Conservation (phyloP, 768 basidiomycete genomes). For the Daedaleopsis sinensis region DNA sequence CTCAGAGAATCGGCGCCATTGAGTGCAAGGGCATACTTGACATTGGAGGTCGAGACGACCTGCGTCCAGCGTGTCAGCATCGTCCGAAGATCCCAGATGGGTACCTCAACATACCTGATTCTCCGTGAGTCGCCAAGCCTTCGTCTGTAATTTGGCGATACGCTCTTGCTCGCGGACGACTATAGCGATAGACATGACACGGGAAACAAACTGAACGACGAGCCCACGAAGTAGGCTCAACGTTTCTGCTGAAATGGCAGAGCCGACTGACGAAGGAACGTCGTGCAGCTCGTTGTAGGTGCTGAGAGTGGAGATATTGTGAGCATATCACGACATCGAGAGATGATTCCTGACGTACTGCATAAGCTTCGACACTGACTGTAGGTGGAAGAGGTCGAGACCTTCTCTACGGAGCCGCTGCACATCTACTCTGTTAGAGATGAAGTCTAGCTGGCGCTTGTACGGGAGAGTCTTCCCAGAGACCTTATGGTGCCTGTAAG, state of each 20-base stretch:
- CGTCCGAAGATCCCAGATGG: constrained; percentile 13
- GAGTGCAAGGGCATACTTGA: constrained; percentile 52
- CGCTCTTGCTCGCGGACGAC: constrained; percentile 61
- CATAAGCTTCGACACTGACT: constrained; percentile 42
- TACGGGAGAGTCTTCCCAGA: constrained; percentile 50
- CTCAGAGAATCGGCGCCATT: constrained; percentile 43
- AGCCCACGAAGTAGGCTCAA: constrained; percentile 49
- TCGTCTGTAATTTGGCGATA: constrained; percentile 57
- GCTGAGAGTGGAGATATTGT: constrained; percentile 16
- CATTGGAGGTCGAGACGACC: constrained; percentile 43
- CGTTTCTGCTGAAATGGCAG: constrained; percentile 49
- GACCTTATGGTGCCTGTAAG: constrained; percentile 22
- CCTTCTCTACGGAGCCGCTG: constrained; percentile 44
- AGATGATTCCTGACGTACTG: constrained; percentile 34
- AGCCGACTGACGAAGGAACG: constrained; percentile 27
- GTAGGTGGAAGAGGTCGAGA: constrained; percentile 53
- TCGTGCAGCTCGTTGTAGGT: constrained; percentile 35
- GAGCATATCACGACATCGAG: background rate
- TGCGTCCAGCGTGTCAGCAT: constrained; percentile 23
- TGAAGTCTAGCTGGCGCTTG: constrained; percentile 46
- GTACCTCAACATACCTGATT: constrained; percentile 39
- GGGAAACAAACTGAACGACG: constrained; percentile 53
- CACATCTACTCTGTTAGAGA: constrained; percentile 47
- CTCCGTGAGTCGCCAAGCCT: constrained; percentile 55
- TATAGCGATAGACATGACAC: constrained; percentile 53